Percentiles rank a stretch among this genome's conserved stretches.
phyloP scores from a whole-genome alignment of 2,329 filamentous ascomycete genomes.

The Exserohilum turcica region DNA sequence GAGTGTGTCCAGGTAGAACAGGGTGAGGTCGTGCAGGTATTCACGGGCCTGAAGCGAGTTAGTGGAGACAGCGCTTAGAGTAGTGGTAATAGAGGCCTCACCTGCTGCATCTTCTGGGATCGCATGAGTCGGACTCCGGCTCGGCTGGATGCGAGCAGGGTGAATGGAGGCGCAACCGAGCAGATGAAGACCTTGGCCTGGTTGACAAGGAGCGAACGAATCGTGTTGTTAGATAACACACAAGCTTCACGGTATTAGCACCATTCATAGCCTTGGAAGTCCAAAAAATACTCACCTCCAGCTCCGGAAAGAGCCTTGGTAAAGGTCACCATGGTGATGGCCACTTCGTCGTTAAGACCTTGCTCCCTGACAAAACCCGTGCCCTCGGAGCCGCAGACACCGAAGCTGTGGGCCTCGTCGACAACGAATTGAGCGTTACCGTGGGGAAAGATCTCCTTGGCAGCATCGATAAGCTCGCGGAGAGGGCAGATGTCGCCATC shows the following conservation, averaged over 20 bases:
- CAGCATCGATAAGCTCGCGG: slow-evolving; percentile 60
- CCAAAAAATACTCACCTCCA: slow-evolving; percentile 30
- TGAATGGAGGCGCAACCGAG: slow-evolving; percentile 43
- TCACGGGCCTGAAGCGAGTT: neutral
- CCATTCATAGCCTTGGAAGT: neutral
- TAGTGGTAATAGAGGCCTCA: neutral
- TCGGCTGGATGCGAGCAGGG: slow-evolving; percentile 44
- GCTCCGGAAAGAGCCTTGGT: slow-evolving; percentile 32
- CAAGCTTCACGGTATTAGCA: slow-evolving; percentile 10
- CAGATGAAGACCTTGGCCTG: slow-evolving; percentile 36
- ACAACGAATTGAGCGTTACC: slow-evolving; percentile 68
- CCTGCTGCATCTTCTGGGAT: slow-evolving; percentile 6
- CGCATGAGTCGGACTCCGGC: slow-evolving; percentile 35
- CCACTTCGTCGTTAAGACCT: slow-evolving; percentile 35
- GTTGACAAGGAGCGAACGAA: slow-evolving; percentile 2
- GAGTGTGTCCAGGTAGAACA: neutral
- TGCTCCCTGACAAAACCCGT: slow-evolving; percentile 57
- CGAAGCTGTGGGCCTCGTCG: slow-evolving; percentile 70
- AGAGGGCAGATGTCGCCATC: slow-evolving; percentile 75
- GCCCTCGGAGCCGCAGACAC: slow-evolving; percentile 62
- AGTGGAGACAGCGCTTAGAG: neutral
- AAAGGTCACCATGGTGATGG: slow-evolving; percentile 33
- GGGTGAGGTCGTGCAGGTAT: neutral
- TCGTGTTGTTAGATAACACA: slow-evolving; percentile 22
- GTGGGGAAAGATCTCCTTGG: slow-evolving; percentile 60